Base-by-base conservation (phyloP, 2,329 filamentous ascomycete genomes). In the Aureobasidium sp. region DNA sequence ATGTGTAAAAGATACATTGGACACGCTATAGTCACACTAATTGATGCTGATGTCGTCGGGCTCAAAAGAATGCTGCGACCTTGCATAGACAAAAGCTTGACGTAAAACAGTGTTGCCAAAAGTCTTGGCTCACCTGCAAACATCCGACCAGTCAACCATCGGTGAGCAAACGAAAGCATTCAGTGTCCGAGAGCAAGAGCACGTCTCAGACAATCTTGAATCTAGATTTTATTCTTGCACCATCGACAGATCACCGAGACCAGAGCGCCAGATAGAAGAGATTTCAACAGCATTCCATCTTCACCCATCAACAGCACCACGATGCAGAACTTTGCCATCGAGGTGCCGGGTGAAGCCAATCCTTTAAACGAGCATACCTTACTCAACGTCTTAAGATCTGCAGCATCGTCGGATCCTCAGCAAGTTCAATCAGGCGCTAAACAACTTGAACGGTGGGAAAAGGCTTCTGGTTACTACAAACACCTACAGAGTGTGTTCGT, bases 301-400 rank as follows among this genome's bases (percentile, higher is more conserved):
- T 51, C 53, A 43, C 46, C 46, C 46, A 26, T 24, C 57, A 50
- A 51, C 36, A 20, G 36, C 57, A 60, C 57, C 32, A 60, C 57
- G 57, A 60, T 51, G 46, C 44, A 50, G 43, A 69, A 67, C 47
- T 72, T 72, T 62, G 60, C 69, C 32, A 71, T 95, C 71, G 91
- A 96, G 77, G 86, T 91, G 64, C 83, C 89, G 7, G 92, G 89
- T 66, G 91, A 94, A 77, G 88, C 91, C 48, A 91, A 79, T 63
- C 80, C 80, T 9, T 74, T 82, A 27, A 81, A 76, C 8, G 77
- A 80, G 61, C 70, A 72, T 52, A 75, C 74, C 20, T 73, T 83
- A 2, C 75, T 78, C 57, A 77, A 80, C 64, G 76, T 76, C n/a
- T 72, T 83, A 41, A 74, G 73, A 41, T 77, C 78, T 9, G 80